Evolutionary conservation across 192 early-diverging fungal genomes (phyloP).

Genomic region (Coemansia sp.): DNA sequence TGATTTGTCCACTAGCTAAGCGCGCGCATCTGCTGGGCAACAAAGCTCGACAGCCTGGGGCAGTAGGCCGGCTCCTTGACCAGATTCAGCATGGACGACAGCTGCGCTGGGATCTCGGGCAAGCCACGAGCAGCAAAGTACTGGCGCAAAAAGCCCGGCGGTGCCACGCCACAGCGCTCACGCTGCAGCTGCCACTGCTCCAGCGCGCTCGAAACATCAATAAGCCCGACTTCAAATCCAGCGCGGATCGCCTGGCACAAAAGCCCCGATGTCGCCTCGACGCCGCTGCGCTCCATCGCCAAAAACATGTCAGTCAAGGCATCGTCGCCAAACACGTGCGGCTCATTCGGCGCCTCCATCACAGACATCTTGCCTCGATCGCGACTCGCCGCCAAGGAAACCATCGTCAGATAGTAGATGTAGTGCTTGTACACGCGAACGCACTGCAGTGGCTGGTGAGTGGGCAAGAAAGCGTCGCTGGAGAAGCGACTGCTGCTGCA

Average conservation of each 20-base stretch:
- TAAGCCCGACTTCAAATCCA: constrained; percentile 41
- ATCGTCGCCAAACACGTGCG: constrained; percentile 23
- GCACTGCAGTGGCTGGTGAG: constrained; percentile 15
- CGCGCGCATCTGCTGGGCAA: constrained; percentile 11
- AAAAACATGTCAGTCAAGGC: constrained; percentile 40
- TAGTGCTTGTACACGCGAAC: constrained; percentile 49
- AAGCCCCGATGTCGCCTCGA: constrained; percentile 40
- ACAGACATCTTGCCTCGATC: neutral
- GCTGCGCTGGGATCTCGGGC: constrained; percentile 30
- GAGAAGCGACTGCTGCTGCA: neutral
- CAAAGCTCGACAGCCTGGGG: constrained; percentile 22
- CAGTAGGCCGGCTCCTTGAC: constrained; percentile 25
- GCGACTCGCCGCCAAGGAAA: constrained; percentile 9
- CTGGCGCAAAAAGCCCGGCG: constrained; percentile 33
- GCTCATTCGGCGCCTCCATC: neutral
- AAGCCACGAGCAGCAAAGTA: constrained; percentile 30
- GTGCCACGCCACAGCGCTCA: constrained; percentile 38
- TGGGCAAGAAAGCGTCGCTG: neutral
- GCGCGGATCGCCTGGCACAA: constrained; percentile 44
- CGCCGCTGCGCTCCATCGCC: constrained; percentile 40
- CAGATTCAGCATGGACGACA: constrained; percentile 28
- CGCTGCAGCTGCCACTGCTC: constrained; percentile 56
- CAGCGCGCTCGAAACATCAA: constrained; percentile 36
- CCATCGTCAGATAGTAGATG: constrained; percentile 22
- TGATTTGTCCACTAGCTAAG: neutral